Base-by-base conservation (phyloP, 345 rosid species). In the Brassica nigra region DNA sequence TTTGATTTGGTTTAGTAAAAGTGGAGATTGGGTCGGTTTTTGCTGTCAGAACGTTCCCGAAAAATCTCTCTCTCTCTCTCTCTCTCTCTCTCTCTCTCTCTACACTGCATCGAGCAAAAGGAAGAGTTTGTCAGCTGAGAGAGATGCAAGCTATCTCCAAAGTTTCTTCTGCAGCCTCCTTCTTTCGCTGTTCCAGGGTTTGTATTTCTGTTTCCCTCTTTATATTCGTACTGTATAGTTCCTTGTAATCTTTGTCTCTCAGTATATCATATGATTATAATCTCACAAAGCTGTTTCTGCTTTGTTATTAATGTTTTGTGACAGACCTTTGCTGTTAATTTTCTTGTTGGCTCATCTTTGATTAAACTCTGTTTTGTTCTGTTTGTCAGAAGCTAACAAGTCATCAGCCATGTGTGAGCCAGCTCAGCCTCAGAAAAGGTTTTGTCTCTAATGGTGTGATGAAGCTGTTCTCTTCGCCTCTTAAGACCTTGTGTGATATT, bases 371-470 rank as follows among this genome's bases (percentile, higher is more conserved):
- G 55, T 7, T 49, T 29, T 66, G 23, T 6, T n/a, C 42, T 0
- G 33, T 63, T 62, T 14, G 6, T 33, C 39, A 70, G 83, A 62
- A 87, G 92, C 89, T 68, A 85, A 84, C 86, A 68, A 89, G 86
- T 70, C 80, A 70, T 18, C 18, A 18, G 80, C 75, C 88, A 34
- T 86, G 91, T 16, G 61, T 80, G 79, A 89, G 93, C 58, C 97
- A 92, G 82, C 87, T 95, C 79, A 85, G 88, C 86, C 74, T 92
- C 70, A 85, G 95, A 83, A 91, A 90, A 74, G 92, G 97, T 69
- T 78, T 92, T 27, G 73, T 86, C 63, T 88, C 83, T 86, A 18
- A 18, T 18, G 89, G 91, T 49, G 77, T 86, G 52, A 84, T 88
- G 86, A 87, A 85, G 63, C 62, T 91, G 47, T 44, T 90, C 71